Base-by-base conservation (phyloP, 352 stramenopile species). In the Phytophthora aleatoria region DNA sequence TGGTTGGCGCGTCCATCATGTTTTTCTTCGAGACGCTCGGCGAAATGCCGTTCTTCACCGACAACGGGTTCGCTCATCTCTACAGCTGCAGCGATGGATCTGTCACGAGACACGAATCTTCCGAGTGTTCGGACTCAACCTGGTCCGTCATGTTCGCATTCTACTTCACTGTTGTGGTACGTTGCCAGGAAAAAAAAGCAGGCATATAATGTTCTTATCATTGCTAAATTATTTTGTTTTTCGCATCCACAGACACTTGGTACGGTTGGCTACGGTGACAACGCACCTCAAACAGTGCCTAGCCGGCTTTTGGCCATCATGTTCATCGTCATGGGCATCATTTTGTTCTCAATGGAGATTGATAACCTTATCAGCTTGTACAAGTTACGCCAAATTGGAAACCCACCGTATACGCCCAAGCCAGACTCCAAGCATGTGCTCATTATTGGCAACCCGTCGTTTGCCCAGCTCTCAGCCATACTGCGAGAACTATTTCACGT, bases 141-240 rank as follows among this genome's bases (percentile, higher is more conserved):
- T 95, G 87, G 87, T 94, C 85, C 27, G 73, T 95, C 74, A 95
- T 94, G 85, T 95, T 93, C 59, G 89, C 87, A 3, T 91, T 94
- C 56, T 95, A 95, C 61, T 95, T 94, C 57, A 95, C 85, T 41
- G 83, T 95, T 49, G 87, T 95, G 69, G 82, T 91, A 78, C 57
- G 80, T 81, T 16, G 10, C 50, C 15, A 57, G 10, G 16, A 33
- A 31, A 49, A 45, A 33, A 31, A 49, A 45, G 27, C 20, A 31
- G 9, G 7, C 36, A 9, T 43, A 15, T 43, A 13, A 28, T 50
- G 5, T 4, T 28, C 5, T 12, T 36, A 38, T 41, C 9, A 44
- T 59, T 57, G 28, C 45, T 60, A 58, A 66, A 15, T 26, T 68
- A 13, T 50, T 20, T 15, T 24, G 45, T 41, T 36, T 30, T 28